Conservation (phyloP, 768 basidiomycete species). For the Chalciporus piperatus region DNA sequence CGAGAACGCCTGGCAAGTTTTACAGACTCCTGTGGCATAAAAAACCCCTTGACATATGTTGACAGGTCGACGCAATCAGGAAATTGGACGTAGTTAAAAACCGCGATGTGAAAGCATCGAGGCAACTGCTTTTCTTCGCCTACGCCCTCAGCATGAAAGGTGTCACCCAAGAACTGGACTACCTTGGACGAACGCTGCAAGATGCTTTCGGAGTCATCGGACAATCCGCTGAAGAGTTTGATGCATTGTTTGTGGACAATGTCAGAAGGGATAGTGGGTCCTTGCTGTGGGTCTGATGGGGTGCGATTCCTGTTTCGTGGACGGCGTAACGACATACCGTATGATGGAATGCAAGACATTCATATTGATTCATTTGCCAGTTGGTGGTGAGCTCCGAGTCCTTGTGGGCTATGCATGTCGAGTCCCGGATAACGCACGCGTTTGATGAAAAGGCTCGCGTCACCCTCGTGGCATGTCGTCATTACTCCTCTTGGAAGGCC, state of each 20-base stretch:
- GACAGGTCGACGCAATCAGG: constrained; percentile 77
- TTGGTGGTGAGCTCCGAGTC: not conserved
- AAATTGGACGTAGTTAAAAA: constrained; percentile 85
- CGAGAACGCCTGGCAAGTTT: constrained; percentile 68
- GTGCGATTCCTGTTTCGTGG: not conserved
- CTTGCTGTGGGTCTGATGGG: constrained; percentile 14
- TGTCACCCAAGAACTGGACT: constrained; percentile 85
- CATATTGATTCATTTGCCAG: not conserved
- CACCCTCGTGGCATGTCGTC: constrained; percentile 9
- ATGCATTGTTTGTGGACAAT: constrained; percentile 58
- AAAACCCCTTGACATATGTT: not conserved
- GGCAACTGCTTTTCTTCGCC: constrained; percentile 89
- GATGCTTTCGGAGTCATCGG: constrained; percentile 92
- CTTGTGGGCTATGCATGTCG: constrained; percentile 11
- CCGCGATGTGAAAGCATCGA: constrained; percentile 75
- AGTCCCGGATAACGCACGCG: constrained; percentile 1
- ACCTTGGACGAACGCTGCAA: constrained; percentile 76
- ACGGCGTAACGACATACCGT: not conserved
- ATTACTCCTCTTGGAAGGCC: not conserved
- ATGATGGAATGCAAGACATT: not conserved
- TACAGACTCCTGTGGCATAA: not conserved
- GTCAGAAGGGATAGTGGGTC: constrained; percentile 2
- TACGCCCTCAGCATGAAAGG: constrained; percentile 95
- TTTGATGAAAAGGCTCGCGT: constrained; percentile 2
- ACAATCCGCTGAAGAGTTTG: constrained; percentile 77